These are phyloP conservation scores for Cladophialophora exuberans DNA, from an alignment of 2,329 filamentous ascomycete species.

Conservation along the genomic window DNA sequence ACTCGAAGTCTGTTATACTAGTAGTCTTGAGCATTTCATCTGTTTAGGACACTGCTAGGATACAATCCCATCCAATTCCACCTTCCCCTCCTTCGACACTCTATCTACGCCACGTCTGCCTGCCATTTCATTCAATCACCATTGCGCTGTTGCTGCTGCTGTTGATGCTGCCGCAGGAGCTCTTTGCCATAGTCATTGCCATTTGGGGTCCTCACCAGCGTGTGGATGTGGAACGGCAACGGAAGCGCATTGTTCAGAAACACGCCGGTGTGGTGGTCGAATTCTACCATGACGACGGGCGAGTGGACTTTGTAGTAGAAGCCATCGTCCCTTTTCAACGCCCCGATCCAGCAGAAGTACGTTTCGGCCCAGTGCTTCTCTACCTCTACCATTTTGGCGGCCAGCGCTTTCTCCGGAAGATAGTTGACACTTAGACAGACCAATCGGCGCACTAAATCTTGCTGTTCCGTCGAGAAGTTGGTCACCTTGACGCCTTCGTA, in stretches of 20 bases:
- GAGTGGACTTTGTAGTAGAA: constrained; percentile 60
- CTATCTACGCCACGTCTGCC: background rate
- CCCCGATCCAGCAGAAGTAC: constrained; percentile 67
- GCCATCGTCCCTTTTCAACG: background rate
- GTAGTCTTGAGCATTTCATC: no score
- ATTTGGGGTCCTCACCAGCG: constrained; percentile 71
- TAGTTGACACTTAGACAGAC: constrained; percentile 68
- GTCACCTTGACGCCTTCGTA: constrained; percentile 67
- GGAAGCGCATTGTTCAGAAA: constrained; percentile 73
- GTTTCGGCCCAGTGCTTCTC: constrained; percentile 66
- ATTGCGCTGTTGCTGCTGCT: background rate
- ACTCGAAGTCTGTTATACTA: no score
- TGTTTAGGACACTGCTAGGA: no score
- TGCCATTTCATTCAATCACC: background rate
- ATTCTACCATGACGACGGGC: constrained; percentile 72
- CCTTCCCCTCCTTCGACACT: no score
- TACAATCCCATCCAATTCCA: no score
- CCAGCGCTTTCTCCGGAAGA: constrained; percentile 60
- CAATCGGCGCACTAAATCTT: constrained; percentile 59
- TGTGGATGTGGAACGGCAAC: constrained; percentile 78
- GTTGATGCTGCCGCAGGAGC: constrained; percentile 34
- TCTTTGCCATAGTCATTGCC: constrained; percentile 72
- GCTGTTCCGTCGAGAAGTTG: constrained; percentile 47
- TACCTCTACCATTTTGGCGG: constrained; percentile 59
- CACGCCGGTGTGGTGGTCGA: constrained; percentile 78